Percentiles rank a stretch among this genome's conserved stretches.
phyloP scores from a whole-genome alignment of 495 filamentous ascomycete genomes.

The Penicillium macrosclerotiorum region DNA sequence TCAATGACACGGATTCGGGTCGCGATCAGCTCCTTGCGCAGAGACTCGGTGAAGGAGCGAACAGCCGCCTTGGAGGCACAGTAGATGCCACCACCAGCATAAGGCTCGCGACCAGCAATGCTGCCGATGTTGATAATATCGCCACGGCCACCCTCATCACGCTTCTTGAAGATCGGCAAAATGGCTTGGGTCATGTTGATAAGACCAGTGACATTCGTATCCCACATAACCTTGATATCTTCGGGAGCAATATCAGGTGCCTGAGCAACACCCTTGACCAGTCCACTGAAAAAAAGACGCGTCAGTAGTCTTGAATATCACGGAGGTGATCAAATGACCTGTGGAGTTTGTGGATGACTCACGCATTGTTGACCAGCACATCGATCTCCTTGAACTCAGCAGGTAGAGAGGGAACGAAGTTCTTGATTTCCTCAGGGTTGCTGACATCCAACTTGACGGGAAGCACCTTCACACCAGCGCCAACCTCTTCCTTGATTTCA shows the following conservation, averaged over 20 bases:
- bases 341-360: constrained; percentile 30
- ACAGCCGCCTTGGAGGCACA: constrained; percentile 96
- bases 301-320: no score
- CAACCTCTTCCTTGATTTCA: constrained; percentile 76
- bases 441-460: constrained; percentile 86
- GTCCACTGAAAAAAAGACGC: constrained; percentile 51
- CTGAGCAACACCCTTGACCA: constrained; percentile 84
- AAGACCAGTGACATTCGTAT: constrained; percentile 89
- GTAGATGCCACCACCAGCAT: constrained; percentile 90
- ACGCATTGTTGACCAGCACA: constrained; percentile 97
- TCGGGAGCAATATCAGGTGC: constrained; percentile 78
- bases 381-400: constrained; percentile 84
- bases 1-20: constrained; percentile 87
- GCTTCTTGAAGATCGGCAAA: constrained; percentile 78
- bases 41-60: constrained; percentile 80
- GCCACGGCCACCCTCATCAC: constrained; percentile 73
- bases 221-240: constrained; percentile 85
- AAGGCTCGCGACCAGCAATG: constrained; percentile 89
- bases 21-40: constrained; percentile 85
- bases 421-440: constrained; percentile 69
- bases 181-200: constrained; percentile 97
- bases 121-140: constrained; percentile 98
- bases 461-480: constrained; percentile 76
- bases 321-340: no score
- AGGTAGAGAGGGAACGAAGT: constrained; percentile 71